These are phyloP conservation scores for Kazachstania africana DNA, from an alignment of 805 yeast genomes.

Conservation along the genomic window DNA sequence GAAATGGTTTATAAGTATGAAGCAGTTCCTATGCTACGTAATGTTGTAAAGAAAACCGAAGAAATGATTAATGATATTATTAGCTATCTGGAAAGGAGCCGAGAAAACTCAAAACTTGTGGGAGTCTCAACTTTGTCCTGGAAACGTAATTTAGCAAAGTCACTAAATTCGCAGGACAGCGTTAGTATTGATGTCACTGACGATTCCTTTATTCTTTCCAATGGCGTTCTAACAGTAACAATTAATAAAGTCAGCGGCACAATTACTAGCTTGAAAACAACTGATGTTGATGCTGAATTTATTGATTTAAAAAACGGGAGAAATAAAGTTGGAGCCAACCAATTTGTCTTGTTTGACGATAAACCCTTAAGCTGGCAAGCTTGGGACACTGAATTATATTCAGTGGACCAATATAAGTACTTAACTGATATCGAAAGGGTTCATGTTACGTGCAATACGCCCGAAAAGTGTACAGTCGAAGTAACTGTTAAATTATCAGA, in stretches of 20 bases:
- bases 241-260: constrained; percentile 47
- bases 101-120: constrained; percentile 1
- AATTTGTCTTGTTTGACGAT: constrained; percentile 73
- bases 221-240: constrained; percentile 47
- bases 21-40: constrained; percentile 65
- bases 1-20: constrained; percentile 86
- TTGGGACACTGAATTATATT: constrained; percentile 93
- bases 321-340: constrained; percentile 62
- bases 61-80: constrained; percentile 42
- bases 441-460: constrained; percentile 30
- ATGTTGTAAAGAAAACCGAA: constrained; percentile 42
- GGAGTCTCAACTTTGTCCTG: constrained; percentile 53
- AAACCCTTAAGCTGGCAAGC: constrained; percentile 89
- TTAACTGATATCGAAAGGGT: constrained; percentile 27
- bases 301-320: constrained; percentile 45
- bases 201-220: constrained; percentile 40
- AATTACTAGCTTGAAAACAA: constrained; percentile 53
- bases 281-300: constrained; percentile 47
- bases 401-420: constrained; percentile 58
- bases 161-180: neutral
- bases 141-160: constrained; percentile 17
- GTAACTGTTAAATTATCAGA: constrained; percentile 50
- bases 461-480: constrained; percentile 50
- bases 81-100: constrained; percentile 27
- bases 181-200: constrained; percentile 18